phyloP scores from a whole-genome alignment of 1,139 yeast genomes.

The Suhomyces chickasaworum region DNA sequence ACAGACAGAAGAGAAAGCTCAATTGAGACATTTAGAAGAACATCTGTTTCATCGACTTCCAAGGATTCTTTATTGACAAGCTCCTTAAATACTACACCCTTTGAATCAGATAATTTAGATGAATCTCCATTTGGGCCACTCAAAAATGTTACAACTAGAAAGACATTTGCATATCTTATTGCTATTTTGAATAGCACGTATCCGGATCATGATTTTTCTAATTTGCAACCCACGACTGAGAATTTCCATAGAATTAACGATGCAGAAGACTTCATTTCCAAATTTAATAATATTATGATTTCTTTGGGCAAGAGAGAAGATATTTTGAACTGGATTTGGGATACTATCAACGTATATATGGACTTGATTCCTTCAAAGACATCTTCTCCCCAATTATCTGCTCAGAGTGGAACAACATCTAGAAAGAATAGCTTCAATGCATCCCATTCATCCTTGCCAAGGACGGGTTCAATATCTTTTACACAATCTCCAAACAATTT shows the following conservation, averaged over 20 bases:
- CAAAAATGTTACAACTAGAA: conserved; percentile 77
- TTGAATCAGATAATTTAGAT: conserved; percentile 31
- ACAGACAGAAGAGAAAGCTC: conserved; percentile 30
- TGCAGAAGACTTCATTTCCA: conserved; percentile 62
- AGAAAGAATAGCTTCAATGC: conserved; percentile 30
- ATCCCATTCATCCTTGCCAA: conserved; percentile 14
- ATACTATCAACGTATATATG: conserved; percentile 79
- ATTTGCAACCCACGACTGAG: conserved; percentile 85
- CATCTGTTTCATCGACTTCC: conserved; percentile 8
- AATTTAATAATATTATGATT: conserved; percentile 76
- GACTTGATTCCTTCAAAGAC: conserved; percentile 53
- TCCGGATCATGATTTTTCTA: conserved; percentile 93
- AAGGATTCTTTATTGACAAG: conserved; percentile 19
- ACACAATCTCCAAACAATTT: conserved; percentile 11
- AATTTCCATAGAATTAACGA: conserved; percentile 46
- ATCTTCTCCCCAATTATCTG: conserved; percentile 24
- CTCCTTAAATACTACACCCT: conserved; percentile 26
- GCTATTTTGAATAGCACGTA: conserved; percentile 89
- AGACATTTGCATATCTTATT: conserved; percentile 86
- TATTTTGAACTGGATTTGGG: conserved; percentile 77
- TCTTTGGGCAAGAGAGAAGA: conserved; percentile 70
- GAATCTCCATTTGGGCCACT: conserved; percentile 94
- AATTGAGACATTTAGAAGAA: conserved; percentile 19
- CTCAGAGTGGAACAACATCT: conserved; percentile 21
- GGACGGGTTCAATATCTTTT: conserved; percentile 8